Evolutionary conservation across 805 yeast species (phyloP), one percentile per base, ranked within the genome.

Genomic region (Saccharomyces cerevisiae): DNA sequence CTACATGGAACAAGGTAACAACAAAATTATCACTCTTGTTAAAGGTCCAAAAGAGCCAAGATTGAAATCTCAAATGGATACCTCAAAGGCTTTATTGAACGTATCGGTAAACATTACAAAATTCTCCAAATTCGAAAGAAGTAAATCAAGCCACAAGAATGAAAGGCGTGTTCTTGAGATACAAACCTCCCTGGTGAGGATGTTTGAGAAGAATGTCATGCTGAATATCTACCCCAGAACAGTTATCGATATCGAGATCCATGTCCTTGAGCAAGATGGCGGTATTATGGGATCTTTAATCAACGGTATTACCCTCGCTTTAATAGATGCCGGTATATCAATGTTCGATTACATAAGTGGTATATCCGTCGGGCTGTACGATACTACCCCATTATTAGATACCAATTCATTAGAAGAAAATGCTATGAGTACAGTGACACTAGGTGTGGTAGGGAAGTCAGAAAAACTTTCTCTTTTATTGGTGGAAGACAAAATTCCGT

Each of bases 271-370:
- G 13, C 89, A 89, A 64, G 99, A 94, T 65, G 99, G 99, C 41
- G 96, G 96, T 0, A 66, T 92, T 27, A 69, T 92, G 58, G 81
- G 96, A 0, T 77, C 87, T 0, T 81, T 94, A 59, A 77, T 89
- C 47, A 94, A 94, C 67, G 88, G 97, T 9, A 80, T 88, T 47
- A 89, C 97, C 1, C 73, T 94, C 61, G 97, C 96, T 0, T 75
- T 94, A 47, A 82, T 94, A 32, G 98, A 94, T 71, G 97, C 98
- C 1, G 98, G 98, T 50, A 84, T 94, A 48, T 86, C 97, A 4
- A 84, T 94, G 85, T 87, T 85, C 65, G 98, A 94, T 67, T 91
- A 89, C 66, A 85, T 92, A 14, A 80, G 89, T 53, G 83, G 96
- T 0, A 79, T 89, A 14, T 79, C 85, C 29, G 87, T 90, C 4